Evolutionary conservation across 495 filamentous ascomycete genomes (phyloP), one percentile per base, ranked within the genome.

Genomic region (Penicillium malachiteum): DNA sequence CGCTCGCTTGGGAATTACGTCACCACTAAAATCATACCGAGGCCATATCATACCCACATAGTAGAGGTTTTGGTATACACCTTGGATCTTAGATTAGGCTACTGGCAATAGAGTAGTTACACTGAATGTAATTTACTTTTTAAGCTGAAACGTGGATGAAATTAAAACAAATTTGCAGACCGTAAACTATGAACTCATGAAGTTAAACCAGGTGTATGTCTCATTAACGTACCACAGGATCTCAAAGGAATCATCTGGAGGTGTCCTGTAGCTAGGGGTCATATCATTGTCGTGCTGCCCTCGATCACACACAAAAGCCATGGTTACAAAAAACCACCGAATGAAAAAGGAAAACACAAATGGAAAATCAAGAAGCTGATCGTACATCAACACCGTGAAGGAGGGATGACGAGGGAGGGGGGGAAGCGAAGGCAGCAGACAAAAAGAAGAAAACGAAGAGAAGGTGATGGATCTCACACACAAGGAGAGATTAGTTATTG

Each of bases 171-270:
- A 51, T 58, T 56, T 52, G 54, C 58, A 60, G 12, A n/a, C 54
- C 14, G 37, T 48, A 60, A 69, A 67, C 61, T 68, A 74, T 73
- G 34, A 37, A 69, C 64, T 58, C 30, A 58, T 41, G 66, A 67
- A 64, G 59, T 21, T 45, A 66, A 71, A 51, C 34, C 31, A 52
- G 55, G 55, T 57, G 62, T 68, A 70, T 70, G 64, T 67, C 68
- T 73, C 69, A 71, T 69, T 64, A 70, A 66, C 59, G 65, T 62
- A 67, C 65, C 62, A 50, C 64, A 61, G 63, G 65, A 67, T 62
- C 54, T 59, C 52, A 31, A 58, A 62, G 52, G 51, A 50, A 55
- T 48, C 51, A 43, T 63, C 58, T 55, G 57, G 55, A 60, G 57
- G 59, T 65, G 60, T 64, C 59, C 63, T 63, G 59, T 21, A 50